phyloP scores from a whole-genome alignment of 768 basidiomycete species.

The Cantharellus cinnabarinus region DNA sequence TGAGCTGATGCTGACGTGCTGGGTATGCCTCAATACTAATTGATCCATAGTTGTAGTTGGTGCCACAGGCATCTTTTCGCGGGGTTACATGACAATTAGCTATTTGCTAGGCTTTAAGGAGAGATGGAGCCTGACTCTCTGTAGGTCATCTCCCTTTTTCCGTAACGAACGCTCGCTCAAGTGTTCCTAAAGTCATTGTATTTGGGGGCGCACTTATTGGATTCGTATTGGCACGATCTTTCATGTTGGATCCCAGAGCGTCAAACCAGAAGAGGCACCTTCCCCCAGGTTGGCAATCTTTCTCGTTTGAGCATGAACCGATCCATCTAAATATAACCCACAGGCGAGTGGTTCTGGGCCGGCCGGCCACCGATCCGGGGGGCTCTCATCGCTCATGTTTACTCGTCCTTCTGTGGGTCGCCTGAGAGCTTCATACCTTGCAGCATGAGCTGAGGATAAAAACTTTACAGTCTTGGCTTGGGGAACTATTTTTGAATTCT shows the following conservation, averaged over 20 bases:
- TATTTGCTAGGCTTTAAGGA: conserved; percentile 6
- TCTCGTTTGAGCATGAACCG: background rate
- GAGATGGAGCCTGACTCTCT: conserved; percentile 1
- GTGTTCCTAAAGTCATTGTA: conserved; percentile 1
- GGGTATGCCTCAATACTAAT: too few species aligned
- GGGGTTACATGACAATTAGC: background rate
- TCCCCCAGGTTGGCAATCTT: too few species aligned
- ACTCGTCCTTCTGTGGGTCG: background rate
- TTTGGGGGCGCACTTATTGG: conserved; percentile 5
- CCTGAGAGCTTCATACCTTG: too few species aligned
- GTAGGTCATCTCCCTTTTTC: background rate
- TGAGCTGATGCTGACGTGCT: too few species aligned
- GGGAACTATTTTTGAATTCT: too few species aligned
- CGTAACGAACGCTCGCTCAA: background rate
- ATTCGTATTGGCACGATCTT: conserved; percentile 1
- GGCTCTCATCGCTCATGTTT: background rate
- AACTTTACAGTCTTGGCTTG: too few species aligned
- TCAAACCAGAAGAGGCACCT: too few species aligned
- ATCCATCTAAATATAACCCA: too few species aligned
- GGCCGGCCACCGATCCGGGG: background rate
- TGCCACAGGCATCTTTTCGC: too few species aligned
- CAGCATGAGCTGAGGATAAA: too few species aligned
- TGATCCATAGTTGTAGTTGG: too few species aligned
- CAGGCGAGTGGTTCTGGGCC: background rate
- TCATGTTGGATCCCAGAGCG: background rate